These are phyloP conservation scores for Trypanosoma brucei DNA, from an alignment of 208 protist species.

Conservation along the genomic window DNA sequence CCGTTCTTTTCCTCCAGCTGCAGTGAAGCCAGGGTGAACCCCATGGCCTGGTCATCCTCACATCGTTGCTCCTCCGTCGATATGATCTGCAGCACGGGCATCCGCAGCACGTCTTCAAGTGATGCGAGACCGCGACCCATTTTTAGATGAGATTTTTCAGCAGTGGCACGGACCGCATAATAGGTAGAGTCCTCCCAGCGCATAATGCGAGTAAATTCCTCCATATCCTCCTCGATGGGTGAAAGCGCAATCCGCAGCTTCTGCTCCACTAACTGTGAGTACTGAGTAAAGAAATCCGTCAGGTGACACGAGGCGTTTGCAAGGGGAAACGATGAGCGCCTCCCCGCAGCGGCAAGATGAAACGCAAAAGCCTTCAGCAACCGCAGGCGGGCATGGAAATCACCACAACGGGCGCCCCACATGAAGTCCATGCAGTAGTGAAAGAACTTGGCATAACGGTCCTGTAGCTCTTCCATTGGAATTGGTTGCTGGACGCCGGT, in stretches of 20 bases:
- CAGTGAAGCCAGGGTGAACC: conserved; percentile 35
- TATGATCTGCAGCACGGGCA: conserved; percentile 58
- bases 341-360: conserved; percentile 37
- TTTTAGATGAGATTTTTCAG: conserved; percentile 95
- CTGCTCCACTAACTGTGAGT: conserved; percentile 39
- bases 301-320: conserved; percentile 77
- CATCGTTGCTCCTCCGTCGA: conserved; percentile 72
- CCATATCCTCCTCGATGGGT: conserved; percentile 86
- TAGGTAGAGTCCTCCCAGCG: conserved; percentile 94
- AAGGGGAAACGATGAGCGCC: conserved; percentile 40
- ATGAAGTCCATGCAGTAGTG: conserved; percentile 67
- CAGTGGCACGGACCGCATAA: conserved; percentile 91
- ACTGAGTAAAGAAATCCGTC: conserved; percentile 83
- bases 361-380: conserved; percentile 62
- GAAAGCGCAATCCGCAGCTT: conserved; percentile 34
- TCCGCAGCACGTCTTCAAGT: conserved; percentile 70
- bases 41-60: conserved; percentile 77
- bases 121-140: conserved; percentile 75
- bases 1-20: conserved; percentile 12
- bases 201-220: conserved; percentile 85
- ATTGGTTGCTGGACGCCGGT: conserved; percentile 24
- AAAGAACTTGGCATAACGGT: conserved; percentile 48
- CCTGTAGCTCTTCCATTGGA: conserved; percentile 17
- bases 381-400: conserved; percentile 67
- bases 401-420: conserved; percentile 73